Base-by-base conservation (phyloP, 345 rosid species). In the Brassica napus region DNA sequence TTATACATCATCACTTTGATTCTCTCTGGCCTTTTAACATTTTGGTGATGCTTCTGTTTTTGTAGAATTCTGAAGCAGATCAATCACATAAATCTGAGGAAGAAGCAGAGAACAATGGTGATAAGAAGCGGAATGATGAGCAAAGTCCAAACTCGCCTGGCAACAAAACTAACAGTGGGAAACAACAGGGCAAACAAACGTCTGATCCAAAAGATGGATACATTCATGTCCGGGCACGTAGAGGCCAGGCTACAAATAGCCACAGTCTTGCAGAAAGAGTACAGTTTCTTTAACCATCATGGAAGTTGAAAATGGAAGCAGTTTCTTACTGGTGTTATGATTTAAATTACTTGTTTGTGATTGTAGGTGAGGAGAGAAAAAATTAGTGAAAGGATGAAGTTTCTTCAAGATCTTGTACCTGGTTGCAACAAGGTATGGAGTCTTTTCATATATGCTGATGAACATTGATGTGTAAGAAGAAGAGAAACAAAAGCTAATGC, bases 211-310 rank as follows among this genome's bases (percentile, higher is more conserved):
- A 95, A 75, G 95, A 92, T 83, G 99, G 92, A 37, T 95, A 93
- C 76, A 90, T 95, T 87, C 99, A 95, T 77, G 84, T 95, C 47
- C 78, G 99, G 82, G 99, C 98, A 18, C 89, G 97, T 84, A 93
- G 99, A 88, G 99, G 99, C 62, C 99, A 95, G 79, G 99, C 99
- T 64, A 95, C 98, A 61, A 93, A 95, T 77, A 93, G 99, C 86
- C 98, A 95, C 44, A 95, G 99, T 91, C 98, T 95, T 58, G 99
- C 99, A 49, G 99, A 95, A 86, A 93, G 98, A 76, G 99, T 95
- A 90, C 71, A 81, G 59, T 61, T 74, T 80, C 10, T 58, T 35
- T 15, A 69, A 44, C 34, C 32, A 78, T 72, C 24, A 59, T 52
- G 39, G 61, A 59, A 39, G 35, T 49, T 57, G 26, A 59, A 26